A percentile compares a stretch with the other conserved stretches of the same genome.
Conservation (phyloP, 208 protist species). For the Trypanosoma mega region DNA sequence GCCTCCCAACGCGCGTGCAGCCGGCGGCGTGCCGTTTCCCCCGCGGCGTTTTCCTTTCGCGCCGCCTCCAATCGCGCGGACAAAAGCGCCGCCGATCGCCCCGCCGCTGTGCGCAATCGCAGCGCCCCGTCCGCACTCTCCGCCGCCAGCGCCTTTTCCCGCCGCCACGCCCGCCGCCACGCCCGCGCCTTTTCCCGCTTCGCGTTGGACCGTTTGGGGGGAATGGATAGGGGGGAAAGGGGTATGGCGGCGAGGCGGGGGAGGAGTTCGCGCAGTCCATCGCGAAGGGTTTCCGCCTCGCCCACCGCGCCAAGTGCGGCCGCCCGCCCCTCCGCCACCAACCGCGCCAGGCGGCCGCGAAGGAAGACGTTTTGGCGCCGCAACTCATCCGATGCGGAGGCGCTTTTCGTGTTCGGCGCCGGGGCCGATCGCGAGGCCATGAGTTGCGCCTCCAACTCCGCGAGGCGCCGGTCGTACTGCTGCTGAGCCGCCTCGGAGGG, state of each 20-base stretch:
- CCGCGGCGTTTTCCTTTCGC: neutral
- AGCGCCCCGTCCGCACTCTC: neutral
- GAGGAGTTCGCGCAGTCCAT: neutral
- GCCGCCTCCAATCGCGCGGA: too few relatives aligned
- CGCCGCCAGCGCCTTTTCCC: neutral
- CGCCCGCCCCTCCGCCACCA: neutral
- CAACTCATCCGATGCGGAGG: constrained; percentile 1
- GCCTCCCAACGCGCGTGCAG: neutral
- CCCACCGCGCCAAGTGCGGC: neutral
- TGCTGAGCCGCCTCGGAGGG: constrained; percentile 1
- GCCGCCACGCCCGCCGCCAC: too few relatives aligned
- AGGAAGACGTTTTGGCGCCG: neutral
- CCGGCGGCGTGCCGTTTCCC: too few relatives aligned
- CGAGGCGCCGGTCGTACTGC: constrained; percentile 7
- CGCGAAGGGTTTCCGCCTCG: neutral
- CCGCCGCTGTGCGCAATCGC: neutral
- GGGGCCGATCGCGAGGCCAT: too few relatives aligned
- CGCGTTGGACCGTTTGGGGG: neutral
- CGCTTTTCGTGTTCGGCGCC: too few relatives aligned
- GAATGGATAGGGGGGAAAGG: neutral
- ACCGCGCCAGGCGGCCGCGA: neutral
- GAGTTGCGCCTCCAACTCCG: constrained; percentile 13
- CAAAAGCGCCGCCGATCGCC: neutral
- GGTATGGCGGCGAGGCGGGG: neutral
- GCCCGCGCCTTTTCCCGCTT: neutral